Evolutionary conservation across 805 yeast genomes (phyloP).

Genomic region (Candida oleophila): DNA sequence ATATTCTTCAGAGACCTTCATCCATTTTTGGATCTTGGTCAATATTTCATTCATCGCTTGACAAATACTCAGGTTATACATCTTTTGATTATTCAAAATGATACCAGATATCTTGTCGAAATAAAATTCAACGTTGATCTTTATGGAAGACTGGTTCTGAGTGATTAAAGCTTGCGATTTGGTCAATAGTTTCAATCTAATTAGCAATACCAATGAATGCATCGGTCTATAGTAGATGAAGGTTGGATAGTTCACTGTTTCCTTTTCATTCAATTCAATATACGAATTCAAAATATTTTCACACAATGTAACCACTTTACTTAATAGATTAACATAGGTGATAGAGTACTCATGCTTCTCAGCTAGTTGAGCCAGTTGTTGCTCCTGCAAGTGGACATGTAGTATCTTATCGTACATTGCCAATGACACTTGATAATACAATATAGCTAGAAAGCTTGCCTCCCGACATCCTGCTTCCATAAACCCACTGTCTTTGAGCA

Average conservation of each 20-base stretch:
- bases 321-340: not conserved
- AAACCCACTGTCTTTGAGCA: conserved; percentile 41
- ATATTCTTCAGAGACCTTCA: conserved; percentile 19
- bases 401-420: conserved; percentile 52
- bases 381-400: conserved; percentile 27
- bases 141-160: conserved; percentile 9
- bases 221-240: conserved; percentile 53
- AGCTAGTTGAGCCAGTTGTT: not conserved
- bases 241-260: conserved; percentile 45
- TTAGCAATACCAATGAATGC: conserved; percentile 49
- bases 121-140: conserved; percentile 20
- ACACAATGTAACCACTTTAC: conserved; percentile 43
- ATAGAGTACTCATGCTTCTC: not conserved
- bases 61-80: conserved; percentile 20
- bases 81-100: conserved; percentile 17
- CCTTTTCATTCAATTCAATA: conserved; percentile 33
- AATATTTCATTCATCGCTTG: conserved; percentile 22
- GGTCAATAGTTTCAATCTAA: conserved; percentile 46
- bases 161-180: conserved; percentile 35
- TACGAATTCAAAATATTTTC: conserved; percentile 48
- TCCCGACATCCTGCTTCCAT: conserved; percentile 30
- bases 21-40: conserved; percentile 26
- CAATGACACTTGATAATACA: conserved; percentile 51
- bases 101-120: conserved; percentile 17
- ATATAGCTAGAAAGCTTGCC: conserved; percentile 39